A percentile compares a stretch with the other conserved stretches of the same genome.
Conservation (phyloP, 768 basidiomycete species). For the Phanerochaete sordida region DNA sequence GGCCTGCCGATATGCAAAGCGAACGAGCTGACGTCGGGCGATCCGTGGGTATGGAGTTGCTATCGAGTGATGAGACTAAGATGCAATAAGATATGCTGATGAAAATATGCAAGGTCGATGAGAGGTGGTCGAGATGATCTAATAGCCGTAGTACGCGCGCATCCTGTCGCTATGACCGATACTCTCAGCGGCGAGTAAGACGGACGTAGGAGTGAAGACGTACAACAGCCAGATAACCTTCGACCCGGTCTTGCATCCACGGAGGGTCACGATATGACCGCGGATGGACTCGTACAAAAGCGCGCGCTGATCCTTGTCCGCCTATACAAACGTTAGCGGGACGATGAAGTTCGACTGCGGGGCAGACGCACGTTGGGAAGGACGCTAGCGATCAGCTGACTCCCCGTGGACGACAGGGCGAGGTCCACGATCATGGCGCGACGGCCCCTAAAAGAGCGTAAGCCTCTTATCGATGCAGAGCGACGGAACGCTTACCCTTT, state of each 20-base stretch:
- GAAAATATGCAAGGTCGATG: conserved; percentile 25
- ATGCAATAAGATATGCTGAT: conserved; percentile 22
- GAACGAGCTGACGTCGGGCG: neutral
- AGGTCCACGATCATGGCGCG: conserved; percentile 86
- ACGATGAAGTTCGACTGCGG: neutral
- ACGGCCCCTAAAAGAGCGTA: conserved; percentile 45
- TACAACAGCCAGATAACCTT: conserved; percentile 90
- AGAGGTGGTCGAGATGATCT: conserved; percentile 22
- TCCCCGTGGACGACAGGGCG: conserved; percentile 78
- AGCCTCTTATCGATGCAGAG: neutral
- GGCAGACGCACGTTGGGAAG: conserved; percentile 59
- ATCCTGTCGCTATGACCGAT: conserved; percentile 22
- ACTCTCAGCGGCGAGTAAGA: conserved; percentile 49
- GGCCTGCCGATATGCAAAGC: neutral
- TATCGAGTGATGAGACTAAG: neutral
- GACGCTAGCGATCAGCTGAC: conserved; percentile 81
- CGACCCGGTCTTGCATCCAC: conserved; percentile 88
- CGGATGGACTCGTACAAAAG: conserved; percentile 82
- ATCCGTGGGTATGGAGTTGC: neutral
- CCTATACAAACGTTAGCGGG: conserved; percentile 36
- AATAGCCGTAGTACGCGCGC: conserved; percentile 67
- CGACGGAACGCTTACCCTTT: conserved; percentile 51
- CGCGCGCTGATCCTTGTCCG: conserved; percentile 83
- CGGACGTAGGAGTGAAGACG: conserved; percentile 17
- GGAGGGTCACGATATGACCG: conserved; percentile 85